Evolutionary conservation across 2,329 filamentous ascomycete species (phyloP).

Genomic region (Nemania sp.): DNA sequence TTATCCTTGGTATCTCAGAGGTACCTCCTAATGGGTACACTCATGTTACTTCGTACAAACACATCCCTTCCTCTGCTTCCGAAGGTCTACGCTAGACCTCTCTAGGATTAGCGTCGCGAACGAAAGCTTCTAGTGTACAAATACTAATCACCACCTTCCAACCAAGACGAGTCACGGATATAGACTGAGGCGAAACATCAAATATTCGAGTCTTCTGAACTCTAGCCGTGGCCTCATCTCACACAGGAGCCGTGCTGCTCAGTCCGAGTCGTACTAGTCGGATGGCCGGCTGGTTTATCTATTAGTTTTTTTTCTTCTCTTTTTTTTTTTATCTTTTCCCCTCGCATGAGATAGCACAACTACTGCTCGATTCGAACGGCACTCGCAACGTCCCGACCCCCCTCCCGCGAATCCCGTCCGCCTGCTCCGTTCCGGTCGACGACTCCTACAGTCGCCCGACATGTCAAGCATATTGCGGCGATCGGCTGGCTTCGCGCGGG

Average conservation of each 20-base stretch:
- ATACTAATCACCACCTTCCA: constrained; percentile 33
- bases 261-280: neutral
- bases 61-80: neutral
- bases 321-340: constrained; percentile 1
- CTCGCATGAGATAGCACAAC: constrained; percentile 34
- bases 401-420: constrained; percentile 24
- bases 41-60: too few relatives aligned
- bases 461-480: constrained; percentile 43
- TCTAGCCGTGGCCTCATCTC: neutral
- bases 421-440: constrained; percentile 29
- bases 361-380: constrained; percentile 14
- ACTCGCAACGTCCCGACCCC: constrained; percentile 14
- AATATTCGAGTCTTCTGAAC: constrained; percentile 6
- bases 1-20: constrained; percentile 10
- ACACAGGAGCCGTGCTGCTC: neutral
- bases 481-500: constrained; percentile 37
- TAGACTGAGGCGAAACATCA: constrained; percentile 29
- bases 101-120: constrained; percentile 25
- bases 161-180: constrained; percentile 15
- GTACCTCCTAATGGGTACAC: constrained; percentile 10
- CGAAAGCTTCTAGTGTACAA: constrained; percentile 34
- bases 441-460: constrained; percentile 33
- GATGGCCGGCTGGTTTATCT: constrained; percentile 3
- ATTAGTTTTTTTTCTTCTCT: neutral
- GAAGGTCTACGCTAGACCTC: constrained; percentile 13